phyloP scores from a whole-genome alignment of 148 eudicot species.

The Suaeda aralocaspica region DNA sequence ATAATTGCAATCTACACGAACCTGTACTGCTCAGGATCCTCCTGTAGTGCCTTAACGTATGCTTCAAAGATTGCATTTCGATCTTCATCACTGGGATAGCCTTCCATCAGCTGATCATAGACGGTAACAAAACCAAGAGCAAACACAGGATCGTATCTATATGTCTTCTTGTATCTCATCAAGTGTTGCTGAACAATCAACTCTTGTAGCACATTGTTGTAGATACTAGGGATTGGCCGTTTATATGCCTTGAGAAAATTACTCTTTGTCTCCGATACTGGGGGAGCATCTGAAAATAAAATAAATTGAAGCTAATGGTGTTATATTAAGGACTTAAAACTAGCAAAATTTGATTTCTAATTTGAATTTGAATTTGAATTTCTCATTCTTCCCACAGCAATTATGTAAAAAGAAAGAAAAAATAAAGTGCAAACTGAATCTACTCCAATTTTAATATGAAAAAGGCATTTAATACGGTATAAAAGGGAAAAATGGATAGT shows the following conservation, averaged over 20 bases:
- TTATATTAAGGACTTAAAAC: no score
- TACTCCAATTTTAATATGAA: neutral
- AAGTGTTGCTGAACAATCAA: slow-evolving; percentile 91
- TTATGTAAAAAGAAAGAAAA: neutral
- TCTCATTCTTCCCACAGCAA: neutral
- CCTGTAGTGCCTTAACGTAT: slow-evolving; percentile 77
- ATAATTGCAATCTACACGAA: slow-evolving; percentile 16
- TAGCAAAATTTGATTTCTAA: neutral
- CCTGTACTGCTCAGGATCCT: slow-evolving; percentile 88
- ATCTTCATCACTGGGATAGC: slow-evolving; percentile 88
- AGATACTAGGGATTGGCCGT: slow-evolving; percentile 91
- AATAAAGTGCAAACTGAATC: neutral
- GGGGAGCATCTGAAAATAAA: slow-evolving; percentile 57
- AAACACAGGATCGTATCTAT: slow-evolving; percentile 81
- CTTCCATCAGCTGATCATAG: slow-evolving; percentile 97
- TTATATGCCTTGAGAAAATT: slow-evolving; percentile 80
- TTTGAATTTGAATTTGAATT: no score
- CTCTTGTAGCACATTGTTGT: slow-evolving; percentile 89
- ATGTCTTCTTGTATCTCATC: slow-evolving; percentile 76
- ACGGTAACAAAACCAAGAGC: slow-evolving; percentile 98
- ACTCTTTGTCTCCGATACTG: slow-evolving; percentile 76
- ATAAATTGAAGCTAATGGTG: neutral
- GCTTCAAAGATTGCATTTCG: slow-evolving; percentile 77
- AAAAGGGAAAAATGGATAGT: no score
- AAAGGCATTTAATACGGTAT: no score